Evolutionary conservation across 2,329 filamentous ascomycete genomes (phyloP), one percentile per base, ranked within the genome.

Genomic region (Zymoseptoria passerinii): DNA sequence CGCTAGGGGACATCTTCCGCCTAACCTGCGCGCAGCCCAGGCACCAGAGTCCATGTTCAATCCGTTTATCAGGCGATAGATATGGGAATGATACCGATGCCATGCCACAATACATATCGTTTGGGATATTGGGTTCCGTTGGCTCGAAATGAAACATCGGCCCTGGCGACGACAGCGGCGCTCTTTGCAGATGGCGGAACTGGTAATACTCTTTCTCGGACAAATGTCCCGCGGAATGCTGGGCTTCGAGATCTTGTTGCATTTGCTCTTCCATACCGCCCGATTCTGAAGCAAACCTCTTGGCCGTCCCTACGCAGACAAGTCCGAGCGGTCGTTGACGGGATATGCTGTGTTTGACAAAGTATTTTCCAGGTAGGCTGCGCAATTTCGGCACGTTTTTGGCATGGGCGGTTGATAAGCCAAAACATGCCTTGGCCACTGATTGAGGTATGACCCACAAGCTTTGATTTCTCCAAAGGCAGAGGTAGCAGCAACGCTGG

Each of bases 401-500:
- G 7, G 54, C 18, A 8, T 9, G n/a, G n/a, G 58, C 44, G 3
- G 50, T 40, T 3, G 54, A 54, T 9, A 59, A 48, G 4, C 29
- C 51, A 48, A 59, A 59, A 19, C 53, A 56, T 18, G 28, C 28
- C 28, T 50, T 44, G 16, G 58, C 58, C 29, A 13, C 16, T 3
- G 57, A 48, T 6, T 28, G 13, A 19, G 58, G 50, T 16, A 57
- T 35, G 1, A 54, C 23, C 51, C 54, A 59, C 4, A 59, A 48
- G 51, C 50, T 57, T 28, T 54, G 54, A 35, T 59, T 56, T 8
- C 28, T 56, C 27, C 20, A 51, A 2, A 57, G 58, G 29, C 58
- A 59, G 7, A 27, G 16, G 48, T 59, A 56, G 48, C 58, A 59
- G 52, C 58, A 59, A 35, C 58, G 49, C 44, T 59, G 48, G 48